Conservation (phyloP, 2,329 filamentous ascomycete genomes). For the Fusarium penzigii region DNA sequence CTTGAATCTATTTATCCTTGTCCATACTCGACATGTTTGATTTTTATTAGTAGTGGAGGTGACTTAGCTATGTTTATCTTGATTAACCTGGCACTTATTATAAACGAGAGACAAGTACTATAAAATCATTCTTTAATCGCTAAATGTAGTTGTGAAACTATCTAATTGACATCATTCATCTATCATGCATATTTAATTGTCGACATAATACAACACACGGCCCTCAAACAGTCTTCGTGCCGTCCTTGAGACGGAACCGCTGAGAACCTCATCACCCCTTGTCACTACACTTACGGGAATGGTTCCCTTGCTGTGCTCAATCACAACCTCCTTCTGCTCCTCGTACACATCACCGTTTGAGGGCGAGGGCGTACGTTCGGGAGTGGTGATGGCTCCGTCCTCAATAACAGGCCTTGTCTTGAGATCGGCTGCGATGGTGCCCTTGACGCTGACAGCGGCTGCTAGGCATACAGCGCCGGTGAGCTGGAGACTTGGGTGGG, state of each 20-base stretch:
- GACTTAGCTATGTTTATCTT: too few species aligned
- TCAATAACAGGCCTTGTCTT: not conserved
- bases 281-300: constrained; percentile 22
- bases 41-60: too few species aligned
- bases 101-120: too few species aligned
- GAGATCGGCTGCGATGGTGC: constrained; percentile 39
- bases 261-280: constrained; percentile 22
- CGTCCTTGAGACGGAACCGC: constrained; percentile 33
- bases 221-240: constrained; percentile 36
- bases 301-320: constrained; percentile 32
- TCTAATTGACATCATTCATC: too few species aligned
- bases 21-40: too few species aligned
- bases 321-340: constrained; percentile 5
- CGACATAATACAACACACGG: constrained; percentile 29
- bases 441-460: constrained; percentile 42
- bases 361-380: constrained; percentile 22
- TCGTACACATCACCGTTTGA: not conserved
- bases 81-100: too few species aligned
- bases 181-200: not conserved
- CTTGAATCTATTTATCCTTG: too few species aligned
- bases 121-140: too few species aligned
- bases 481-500: constrained; percentile 53
- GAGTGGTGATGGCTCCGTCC: constrained; percentile 18
- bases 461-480: constrained; percentile 52
- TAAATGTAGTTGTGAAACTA: too few species aligned